Evolutionary conservation across 495 filamentous ascomycete species (phyloP), one percentile per base, ranked within the genome.

Genomic region (Xylaria venustula): DNA sequence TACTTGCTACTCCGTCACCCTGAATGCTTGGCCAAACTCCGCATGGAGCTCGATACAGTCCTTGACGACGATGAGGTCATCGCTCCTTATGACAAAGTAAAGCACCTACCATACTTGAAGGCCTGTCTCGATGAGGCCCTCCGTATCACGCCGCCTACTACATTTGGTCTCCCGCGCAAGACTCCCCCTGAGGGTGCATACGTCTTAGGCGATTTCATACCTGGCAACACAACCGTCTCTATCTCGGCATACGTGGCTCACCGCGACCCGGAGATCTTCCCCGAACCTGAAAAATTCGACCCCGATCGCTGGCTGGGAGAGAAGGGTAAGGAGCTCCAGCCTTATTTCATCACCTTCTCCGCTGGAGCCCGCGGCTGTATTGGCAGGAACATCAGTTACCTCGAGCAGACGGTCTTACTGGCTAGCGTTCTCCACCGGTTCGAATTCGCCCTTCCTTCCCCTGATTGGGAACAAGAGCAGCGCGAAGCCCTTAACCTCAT

Each of bases 41-140:
- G 74, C 9, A 66, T 72, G 17, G 83, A 86, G 62, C 49, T 87
- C 14, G 80, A 55, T 20, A 64, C 70, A 11, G 82, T 89, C n/a
- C 71, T 87, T 50, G 85, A 84, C 1, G 70, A 71, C 40, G 77
- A 78, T 14, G 68, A 63, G 19, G 46, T n/a, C 2, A 48, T 67
- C 9, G 62, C 50, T 11, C 30, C 65, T 5, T 70, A 64, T 15
- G 55, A 58, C 5, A 67, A 67, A 52, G 62, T 70, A 8, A 51
- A 65, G 8, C 54, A 73, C 3, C 68, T 84, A 0, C 70, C 70
- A 0, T 86, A 85, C 64, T 70, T 86, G 15, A 68, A 75, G 17
- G 85, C 84, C 2, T 78, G 82, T 15, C 62, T 87, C 15, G 42
- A 46, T 19, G 42, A 46, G 15, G n/a, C 42, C 4, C 6, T 46